Base-by-base conservation (phyloP, 768 basidiomycete genomes). In the Boletus reticuloceps region DNA sequence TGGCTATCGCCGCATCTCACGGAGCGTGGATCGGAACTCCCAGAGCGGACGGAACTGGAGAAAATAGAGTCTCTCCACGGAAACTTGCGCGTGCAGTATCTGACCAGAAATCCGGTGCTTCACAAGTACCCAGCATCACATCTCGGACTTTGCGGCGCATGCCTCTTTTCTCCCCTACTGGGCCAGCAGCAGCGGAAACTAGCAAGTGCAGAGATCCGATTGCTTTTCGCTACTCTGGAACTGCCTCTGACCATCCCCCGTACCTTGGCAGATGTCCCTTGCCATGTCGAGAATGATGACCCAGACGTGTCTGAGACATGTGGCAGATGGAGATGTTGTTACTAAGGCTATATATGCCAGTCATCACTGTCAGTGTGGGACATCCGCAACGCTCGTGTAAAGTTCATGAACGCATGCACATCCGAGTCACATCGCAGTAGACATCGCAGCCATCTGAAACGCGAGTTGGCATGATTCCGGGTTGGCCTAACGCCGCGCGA, bases 81-180 rank as follows among this genome's bases (percentile, higher is more conserved):
- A 51, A 64, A 53, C 52, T 42, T 22, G 38, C 22, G 25, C 8
- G 29, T 9, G 29, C 44, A 34, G 54, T 57, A 58, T 59, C 52
- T 50, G 41, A 7, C 52, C 54, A 50, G 54, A 60, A 62, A 56
- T 27, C 53, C 41, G 51, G 39, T 53, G 56, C 54, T 55, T 48
- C 55, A 59, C 44, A 53, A 41, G 40, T 19, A 36, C 45, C 16
- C 42, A 53, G 48, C 43, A 58, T 55, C 56, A 49, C 42, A 58
- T 60, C 60, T 63, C 65, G 68, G 68, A 62, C 67, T 69, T 68
- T 67, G 63, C 65, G 67, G 67, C 32, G 47, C 45, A 12, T 50
- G 29, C 22, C 11, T 49, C 50, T 17, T 43, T 42, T 6, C 17
- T 36, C n/a, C 39, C 39, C 46, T 22, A 40, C 47, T 44, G 29